Evolutionary conservation across 768 basidiomycete genomes (phyloP).

Genomic region (Rhodotorula diobovata): DNA sequence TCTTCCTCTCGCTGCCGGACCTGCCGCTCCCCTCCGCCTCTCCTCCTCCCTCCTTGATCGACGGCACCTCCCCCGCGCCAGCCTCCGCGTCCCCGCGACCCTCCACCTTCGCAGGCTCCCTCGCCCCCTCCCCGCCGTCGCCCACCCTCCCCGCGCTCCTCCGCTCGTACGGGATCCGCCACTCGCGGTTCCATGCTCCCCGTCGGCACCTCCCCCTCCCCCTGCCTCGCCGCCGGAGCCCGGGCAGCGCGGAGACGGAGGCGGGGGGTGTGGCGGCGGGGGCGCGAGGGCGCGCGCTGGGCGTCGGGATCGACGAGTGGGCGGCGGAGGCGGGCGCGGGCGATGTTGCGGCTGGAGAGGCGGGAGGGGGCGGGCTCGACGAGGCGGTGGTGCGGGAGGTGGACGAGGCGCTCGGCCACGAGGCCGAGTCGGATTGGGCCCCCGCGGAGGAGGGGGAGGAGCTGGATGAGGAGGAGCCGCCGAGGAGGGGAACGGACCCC

Average conservation of each 20-base stretch:
- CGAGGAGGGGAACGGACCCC: too few relatives aligned
- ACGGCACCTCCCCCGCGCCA: not conserved
- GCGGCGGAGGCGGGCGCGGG: not conserved
- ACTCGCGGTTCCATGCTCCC: too few relatives aligned
- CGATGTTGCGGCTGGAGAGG: too few relatives aligned
- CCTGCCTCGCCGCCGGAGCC: too few relatives aligned
- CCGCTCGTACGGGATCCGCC: not conserved
- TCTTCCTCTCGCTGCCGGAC: conserved; percentile 20
- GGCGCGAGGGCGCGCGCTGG: not conserved
- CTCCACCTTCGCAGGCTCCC: not conserved
- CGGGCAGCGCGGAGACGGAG: not conserved
- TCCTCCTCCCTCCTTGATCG: not conserved
- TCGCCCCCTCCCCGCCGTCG: not conserved
- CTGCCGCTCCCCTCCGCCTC: not conserved
- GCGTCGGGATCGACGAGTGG: not conserved
- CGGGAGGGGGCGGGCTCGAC: not conserved
- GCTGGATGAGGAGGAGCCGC: too few relatives aligned
- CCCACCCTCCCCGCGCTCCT: not conserved
- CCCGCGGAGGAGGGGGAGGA: not conserved
- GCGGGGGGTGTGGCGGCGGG: not conserved
- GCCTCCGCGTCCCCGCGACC: not conserved
- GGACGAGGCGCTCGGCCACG: not conserved
- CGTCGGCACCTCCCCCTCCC: too few relatives aligned
- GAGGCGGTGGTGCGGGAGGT: not conserved
- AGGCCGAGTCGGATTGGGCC: not conserved